Conservation (phyloP, 1,139 yeast species). For the Lodderomyces theae region DNA sequence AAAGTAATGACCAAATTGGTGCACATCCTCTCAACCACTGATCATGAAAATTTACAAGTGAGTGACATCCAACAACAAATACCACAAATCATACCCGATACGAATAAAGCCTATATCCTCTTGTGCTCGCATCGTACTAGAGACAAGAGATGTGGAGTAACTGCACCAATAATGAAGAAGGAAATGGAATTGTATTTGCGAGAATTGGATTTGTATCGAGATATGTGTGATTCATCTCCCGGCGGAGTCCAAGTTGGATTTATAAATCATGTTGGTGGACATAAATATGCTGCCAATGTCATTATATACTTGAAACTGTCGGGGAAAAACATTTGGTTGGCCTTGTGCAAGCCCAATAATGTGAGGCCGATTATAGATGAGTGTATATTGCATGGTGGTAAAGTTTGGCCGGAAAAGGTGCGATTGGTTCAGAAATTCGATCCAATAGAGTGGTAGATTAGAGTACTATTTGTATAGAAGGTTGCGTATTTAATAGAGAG, state of each 20-base stretch:
- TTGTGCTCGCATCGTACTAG: constrained; percentile 88
- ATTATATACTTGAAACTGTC: constrained; percentile 61
- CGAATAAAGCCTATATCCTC: constrained; percentile 57
- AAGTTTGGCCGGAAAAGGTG: constrained; percentile 70
- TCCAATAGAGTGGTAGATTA: constrained; percentile 59
- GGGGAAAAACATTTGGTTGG: constrained; percentile 86
- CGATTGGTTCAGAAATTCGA: constrained; percentile 57
- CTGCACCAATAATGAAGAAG: constrained; percentile 88
- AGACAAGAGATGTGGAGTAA: constrained; percentile 89
- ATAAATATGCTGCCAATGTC: constrained; percentile 88
- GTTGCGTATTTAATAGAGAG: constrained; percentile 1
- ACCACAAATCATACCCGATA: constrained; percentile 22
- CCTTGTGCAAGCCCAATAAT: constrained; percentile 76
- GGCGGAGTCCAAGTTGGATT: constrained; percentile 70
- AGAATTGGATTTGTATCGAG: constrained; percentile 69
- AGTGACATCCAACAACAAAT: constrained; percentile 7
- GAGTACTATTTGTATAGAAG: too few relatives aligned
- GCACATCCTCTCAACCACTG: background rate
- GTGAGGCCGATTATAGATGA: constrained; percentile 72
- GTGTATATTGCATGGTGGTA: constrained; percentile 60
- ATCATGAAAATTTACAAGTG: background rate
- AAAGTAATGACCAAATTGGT: constrained; percentile 42
- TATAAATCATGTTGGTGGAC: constrained; percentile 92
- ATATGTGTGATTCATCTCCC: constrained; percentile 66
- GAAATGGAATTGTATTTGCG: constrained; percentile 74